Evolutionary conservation across 192 early-diverging fungal genomes (phyloP), one percentile per base, ranked within the genome.

Genomic region (Coemansia sp.): DNA sequence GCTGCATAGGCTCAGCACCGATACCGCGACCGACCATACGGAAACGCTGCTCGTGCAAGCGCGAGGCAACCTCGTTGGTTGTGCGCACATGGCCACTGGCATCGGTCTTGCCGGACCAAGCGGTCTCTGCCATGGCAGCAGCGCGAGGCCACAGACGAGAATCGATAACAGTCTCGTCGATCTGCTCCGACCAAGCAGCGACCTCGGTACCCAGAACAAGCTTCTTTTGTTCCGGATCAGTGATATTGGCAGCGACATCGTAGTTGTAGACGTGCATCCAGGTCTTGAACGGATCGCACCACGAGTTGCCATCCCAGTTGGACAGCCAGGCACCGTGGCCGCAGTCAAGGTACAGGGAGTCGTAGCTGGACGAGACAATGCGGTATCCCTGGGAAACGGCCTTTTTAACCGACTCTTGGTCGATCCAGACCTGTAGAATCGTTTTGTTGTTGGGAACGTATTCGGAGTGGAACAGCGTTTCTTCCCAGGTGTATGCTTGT

Each of bases 401-500:
- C 59, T 84, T 79, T 34, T 84, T 74, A 39, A 87, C 83, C 17
- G 87, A 87, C 1, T 66, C 71, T 38, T 80, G 75, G 68, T 86
- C 87, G 18, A 85, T 86, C 89, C 92, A 92, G 39, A 89, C 85
- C 63, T 93, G 89, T 17, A 90, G 56, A 11, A 91, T 75, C 2
- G 84, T 87, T 51, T 89, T 85, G 66, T 90, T 89, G 60, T 69
- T 68, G 15, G 90, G 74, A 11, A 72, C 38, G 52, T 85, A 74
- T 56, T 86, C 75, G 64, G 83, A 78, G 52, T 86, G 72, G 37
- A 85, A 79, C 17, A 92, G 68, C 11, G 86, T 85, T 63, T 95
- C 92, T 66, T 94, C 92, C 94, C 94, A 95, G n/a, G 90, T 86
- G 74, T 91, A 89, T 18, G 86, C 78, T 58, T 85, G 83, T 73